Percentiles rank a stretch among this genome's conserved stretches.
Conservation (phyloP, 495 filamentous ascomycete species). For the Parachaetomium inaequale region DNA sequence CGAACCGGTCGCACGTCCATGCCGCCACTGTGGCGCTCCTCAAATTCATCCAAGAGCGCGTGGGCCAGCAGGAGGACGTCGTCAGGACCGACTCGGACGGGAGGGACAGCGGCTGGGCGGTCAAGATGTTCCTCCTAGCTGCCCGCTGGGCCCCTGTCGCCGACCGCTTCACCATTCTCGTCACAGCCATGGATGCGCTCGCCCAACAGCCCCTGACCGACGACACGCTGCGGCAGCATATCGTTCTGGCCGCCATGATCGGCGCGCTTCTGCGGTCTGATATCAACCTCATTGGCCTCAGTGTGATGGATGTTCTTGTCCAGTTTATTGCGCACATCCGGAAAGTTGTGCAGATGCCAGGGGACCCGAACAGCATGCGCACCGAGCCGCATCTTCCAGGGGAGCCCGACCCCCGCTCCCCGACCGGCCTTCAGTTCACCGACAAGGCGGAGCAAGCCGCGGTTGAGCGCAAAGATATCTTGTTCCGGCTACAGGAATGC, state of each 20-base stretch:
- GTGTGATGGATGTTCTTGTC: slow-evolving; percentile 85
- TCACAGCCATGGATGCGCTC: slow-evolving; percentile 72
- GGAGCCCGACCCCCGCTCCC: slow-evolving; percentile 27
- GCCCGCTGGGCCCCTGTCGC: slow-evolving; percentile 86
- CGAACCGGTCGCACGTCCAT: slow-evolving; percentile 73
- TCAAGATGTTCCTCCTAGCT: slow-evolving; percentile 70
- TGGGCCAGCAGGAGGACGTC: slow-evolving; percentile 47
- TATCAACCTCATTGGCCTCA: slow-evolving; percentile 88
- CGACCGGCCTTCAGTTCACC: slow-evolving; percentile 24
- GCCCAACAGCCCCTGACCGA: slow-evolving; percentile 60
- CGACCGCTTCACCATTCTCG: slow-evolving; percentile 80
- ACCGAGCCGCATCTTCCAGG: slow-evolving; percentile 28
- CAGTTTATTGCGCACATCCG: slow-evolving; percentile 78
- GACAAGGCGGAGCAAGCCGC: slow-evolving; percentile 27
- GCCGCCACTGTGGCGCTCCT: slow-evolving; percentile 66
- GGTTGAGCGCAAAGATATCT: slow-evolving; percentile 50
- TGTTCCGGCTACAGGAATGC: slow-evolving; percentile 65
- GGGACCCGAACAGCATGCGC: slow-evolving; percentile 43
- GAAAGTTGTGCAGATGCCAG: slow-evolving; percentile 62
- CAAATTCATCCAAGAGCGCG: slow-evolving; percentile 63
- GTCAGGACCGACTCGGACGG: slow-evolving; percentile 33
- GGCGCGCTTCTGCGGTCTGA: slow-evolving; percentile 78
- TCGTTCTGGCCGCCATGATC: slow-evolving; percentile 68
- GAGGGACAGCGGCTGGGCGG: slow-evolving; percentile 64
- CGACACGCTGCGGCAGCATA: slow-evolving; percentile 62